Evolutionary conservation across 768 basidiomycete genomes (phyloP).

Genomic region (Macrolepiota fuliginosa): DNA sequence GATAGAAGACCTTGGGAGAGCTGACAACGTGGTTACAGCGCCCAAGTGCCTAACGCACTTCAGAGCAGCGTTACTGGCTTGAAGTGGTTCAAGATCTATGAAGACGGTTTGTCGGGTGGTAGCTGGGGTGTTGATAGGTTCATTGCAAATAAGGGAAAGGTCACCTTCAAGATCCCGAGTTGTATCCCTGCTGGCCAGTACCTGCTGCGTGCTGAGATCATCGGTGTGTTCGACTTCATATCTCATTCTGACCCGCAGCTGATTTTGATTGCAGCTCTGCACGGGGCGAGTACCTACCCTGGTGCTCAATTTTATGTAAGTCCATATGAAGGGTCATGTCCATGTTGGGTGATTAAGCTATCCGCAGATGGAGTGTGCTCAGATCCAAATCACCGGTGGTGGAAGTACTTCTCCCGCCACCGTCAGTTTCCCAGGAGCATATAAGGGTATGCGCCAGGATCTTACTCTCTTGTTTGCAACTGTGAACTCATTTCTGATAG

Average conservation of each 20-base stretch:
- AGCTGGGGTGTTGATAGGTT: constrained; percentile 47
- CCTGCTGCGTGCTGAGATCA: constrained; percentile 48
- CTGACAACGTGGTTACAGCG: constrained; percentile 27
- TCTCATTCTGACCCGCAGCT: background rate
- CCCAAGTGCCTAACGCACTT: constrained; percentile 42
- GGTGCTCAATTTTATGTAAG: constrained; percentile 58
- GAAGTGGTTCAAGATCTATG: constrained; percentile 54
- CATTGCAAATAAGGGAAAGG: constrained; percentile 47
- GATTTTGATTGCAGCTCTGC: constrained; percentile 32
- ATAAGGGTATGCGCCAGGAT: constrained; percentile 26
- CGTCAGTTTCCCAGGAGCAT: constrained; percentile 50
- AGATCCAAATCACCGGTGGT: constrained; percentile 42
- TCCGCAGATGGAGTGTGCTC: constrained; percentile 45
- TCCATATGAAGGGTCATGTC: constrained; percentile 13
- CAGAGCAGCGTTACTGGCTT: constrained; percentile 45
- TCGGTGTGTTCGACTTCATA: constrained; percentile 32
- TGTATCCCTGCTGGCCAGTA: constrained; percentile 49
- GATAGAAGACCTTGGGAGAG: background rate
- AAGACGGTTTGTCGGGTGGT: constrained; percentile 36
- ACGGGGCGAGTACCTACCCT: constrained; percentile 42
- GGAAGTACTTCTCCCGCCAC: constrained; percentile 40
- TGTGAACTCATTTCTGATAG: background rate
- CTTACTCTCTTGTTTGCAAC: background rate
- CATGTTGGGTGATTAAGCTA: background rate
- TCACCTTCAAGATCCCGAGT: constrained; percentile 41